Base-by-base conservation (phyloP, 352 stramenopile species). In the Globisporangium mamillatum region DNA sequence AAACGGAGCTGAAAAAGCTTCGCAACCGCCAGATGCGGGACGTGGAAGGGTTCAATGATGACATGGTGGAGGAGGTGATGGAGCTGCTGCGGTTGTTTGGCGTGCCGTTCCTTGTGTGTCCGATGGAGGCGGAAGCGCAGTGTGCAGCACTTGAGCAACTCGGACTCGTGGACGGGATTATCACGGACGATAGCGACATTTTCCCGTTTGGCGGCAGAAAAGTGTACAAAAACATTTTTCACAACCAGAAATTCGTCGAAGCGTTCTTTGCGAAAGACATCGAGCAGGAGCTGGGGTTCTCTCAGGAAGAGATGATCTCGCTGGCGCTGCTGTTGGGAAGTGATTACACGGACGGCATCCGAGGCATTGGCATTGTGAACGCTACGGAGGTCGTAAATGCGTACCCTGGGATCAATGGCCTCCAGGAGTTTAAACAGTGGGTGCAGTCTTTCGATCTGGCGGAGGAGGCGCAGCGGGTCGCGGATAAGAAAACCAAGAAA, bases 191-290 rank as follows among this genome's bases (percentile, higher is more conserved):
- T 78, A 98, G 88, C 60, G 88, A 96, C 67, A 94, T 96, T 38
- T 96, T 96, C 60, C 80, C 84, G 9, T 99, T 99, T 76, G 98
- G 98, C 18, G 97, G 90, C 16, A 76, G 86, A 52, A 84, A 74
- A 29, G 89, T 99, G 20, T 99, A 99, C 83, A 98, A 98, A 71
- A 99, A 99, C 75, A 99, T 99, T 72, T 99, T 99, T 69, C 94
- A 99, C 66, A 94, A 99, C 67, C 88, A 98, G 63, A 99, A 99
- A 71, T 99, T 98, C 76, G 98, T 99, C 10, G 97, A 99, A 82
- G 97, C 91, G 1, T 99, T 99, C 76, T 91, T 87, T 44, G 90
- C 94, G 7, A 71, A 84, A 22, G 97, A 99, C 71, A 91, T 98
- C 22, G 71, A 98, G 68, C 79, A 78, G 32, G 97, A 99, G 67